Base-by-base conservation (phyloP, 352 stramenopile genomes). In the Phytophthora lateralis region DNA sequence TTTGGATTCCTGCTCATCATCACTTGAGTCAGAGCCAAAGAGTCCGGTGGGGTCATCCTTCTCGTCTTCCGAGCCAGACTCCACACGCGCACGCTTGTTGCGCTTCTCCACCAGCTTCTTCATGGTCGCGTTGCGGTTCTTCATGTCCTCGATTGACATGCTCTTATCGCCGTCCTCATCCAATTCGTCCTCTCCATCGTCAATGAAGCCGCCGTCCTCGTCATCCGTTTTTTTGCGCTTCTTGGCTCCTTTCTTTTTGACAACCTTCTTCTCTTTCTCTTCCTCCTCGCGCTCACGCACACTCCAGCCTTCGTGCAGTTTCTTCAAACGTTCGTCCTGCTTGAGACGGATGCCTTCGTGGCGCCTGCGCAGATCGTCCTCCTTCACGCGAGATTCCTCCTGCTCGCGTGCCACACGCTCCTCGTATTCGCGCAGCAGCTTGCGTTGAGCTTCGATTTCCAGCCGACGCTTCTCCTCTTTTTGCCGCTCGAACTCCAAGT, bases 131-230 rank as follows among this genome's bases (percentile, higher is more conserved):
- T 93, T 93, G 49, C 86, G 86, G 73, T 95, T 93, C 76, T 95
- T 93, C 87, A 95, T 95, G 67, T 95, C 86, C 62, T 93, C 86
- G 39, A 95, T 93, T 24, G 84, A 93, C 75, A 95, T 90, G 46
- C 73, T 74, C 26, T 59, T 71, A 43, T 80, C 80, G 6, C 73
- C 84, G 20, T 93, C 81, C 4, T 89, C 81, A 38, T 91, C 82
- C 44, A 85, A 37, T 10, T 76, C 77, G 18, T 73, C 75, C 9
- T 78, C 81, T 44, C 78, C 69, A 42, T 89, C 69, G 54, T 89
- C 68, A 59, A 89, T 89, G 55, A 88, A 89, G 24, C 75, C 76
- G 26, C 86, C 76, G 9, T 90, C 83, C n/a, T 88, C 80, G 9
- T 80, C 78, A 3, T 85, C 82, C 8, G 75, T 56, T 75, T 89